Evolutionary conservation across 192 early-diverging fungal genomes (phyloP), one percentile per base, ranked within the genome.

Genomic region (Allomyces macrogynus): DNA sequence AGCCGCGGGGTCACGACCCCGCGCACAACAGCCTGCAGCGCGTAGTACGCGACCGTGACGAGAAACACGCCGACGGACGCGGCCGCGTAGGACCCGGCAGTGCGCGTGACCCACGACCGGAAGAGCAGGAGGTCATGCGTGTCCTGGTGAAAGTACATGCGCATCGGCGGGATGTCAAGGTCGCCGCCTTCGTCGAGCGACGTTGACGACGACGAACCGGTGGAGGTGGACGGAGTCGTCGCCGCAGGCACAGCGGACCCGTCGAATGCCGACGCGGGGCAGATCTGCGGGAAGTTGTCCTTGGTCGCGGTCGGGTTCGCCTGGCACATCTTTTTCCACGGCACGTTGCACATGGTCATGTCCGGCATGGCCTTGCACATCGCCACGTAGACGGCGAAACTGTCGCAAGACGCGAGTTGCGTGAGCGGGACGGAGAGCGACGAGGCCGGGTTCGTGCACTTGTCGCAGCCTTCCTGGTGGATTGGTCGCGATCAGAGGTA

Each of bases 81-180:
- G 20, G 74, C 77, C 16, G 71, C 64, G 66, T 84, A 85, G 61
- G 84, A 77, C 16, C 64, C 64, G 20, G 49, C 64, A 24, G 68
- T 78, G 1, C 70, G 62, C 11, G 85, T 83, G 10, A 85, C 83
- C 78, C 81, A 87, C 3, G 65, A 67, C 61, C 80, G 71, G 61
- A 87, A 87, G 18, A 87, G 75, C 43, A 87, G 75, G 63, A 80
- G 78, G 64, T 86, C 85, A 10, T 44, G 16, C 60, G 80, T 77
- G 22, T 76, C 83, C 11, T 64, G 62, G 67, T 87, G 85, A 71
- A 86, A 84, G 61, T 70, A 84, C 85, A 87, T 84, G 63, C 69
- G 67, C 85, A 87, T 87, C 11, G 81, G 81, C 3, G 72, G 69
- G 27, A 68, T 68, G 61, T 61, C 63, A 23, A n/a, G 61, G 42